Base-by-base conservation (phyloP, 1,139 yeast genomes). In the Lodderomyces theae region DNA sequence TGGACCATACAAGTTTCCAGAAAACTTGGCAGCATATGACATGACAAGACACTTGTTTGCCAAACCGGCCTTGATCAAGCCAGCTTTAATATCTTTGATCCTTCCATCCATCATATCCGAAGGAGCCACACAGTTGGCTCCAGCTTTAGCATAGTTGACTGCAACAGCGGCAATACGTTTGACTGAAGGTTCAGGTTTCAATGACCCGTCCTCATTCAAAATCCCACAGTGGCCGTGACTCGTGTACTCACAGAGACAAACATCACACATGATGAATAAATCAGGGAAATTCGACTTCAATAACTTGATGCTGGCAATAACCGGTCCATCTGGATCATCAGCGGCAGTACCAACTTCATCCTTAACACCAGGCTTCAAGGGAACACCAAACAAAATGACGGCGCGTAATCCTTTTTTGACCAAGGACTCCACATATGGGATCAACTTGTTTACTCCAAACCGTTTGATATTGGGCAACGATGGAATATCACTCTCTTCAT, bases 81-180 rank as follows among this genome's bases (percentile, higher is more conserved):
- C 97, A 39, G 71, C 67, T 62, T 94, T 92, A 62, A 92, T 92
- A 42, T 88, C 97, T 48, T 77, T 74, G 50, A 94, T 81, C 55
- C 98, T 78, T 17, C 98, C 99, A 60, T 92, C 99, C 59, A 90
- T 83, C 98, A 94, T 92, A 61, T 92, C 98, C 11, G 95, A 85
- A 13, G 99, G 99, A 1, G 98, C 97, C 30, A 92, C 96, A 42
- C 89, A 85, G 60, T 92, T 77, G 2, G 96, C 97, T 40, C 97
- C 98, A 0, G 98, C 97, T 53, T 74, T 78, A 35, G 97, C 98
- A 58, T 92, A 92, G 61, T 87, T 90, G 18, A 86, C 95, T 1
- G 97, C 97, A 19, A 92, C 97, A 11, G 95, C 92, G 2, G 95
- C 97, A 40, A 92, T 75, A 59, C 99, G 75, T 51, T 80, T 74